phyloP scores from a whole-genome alignment of 768 basidiomycete species.

The Porphyrellus cyaneotinctus region DNA sequence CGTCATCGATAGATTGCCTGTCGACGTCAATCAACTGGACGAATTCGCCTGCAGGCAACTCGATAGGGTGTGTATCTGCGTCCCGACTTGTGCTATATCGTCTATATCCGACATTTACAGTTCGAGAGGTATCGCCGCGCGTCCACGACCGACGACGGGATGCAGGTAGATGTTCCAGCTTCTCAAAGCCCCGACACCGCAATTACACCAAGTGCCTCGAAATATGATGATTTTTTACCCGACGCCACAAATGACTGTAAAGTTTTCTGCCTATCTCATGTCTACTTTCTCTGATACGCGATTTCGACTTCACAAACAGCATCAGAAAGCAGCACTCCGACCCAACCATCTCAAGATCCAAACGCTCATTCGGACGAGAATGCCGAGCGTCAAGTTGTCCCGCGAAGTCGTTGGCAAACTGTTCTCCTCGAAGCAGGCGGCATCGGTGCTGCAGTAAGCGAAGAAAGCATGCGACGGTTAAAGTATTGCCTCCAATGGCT shows the following conservation, averaged over 20 bases:
- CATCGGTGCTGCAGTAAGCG: constrained; percentile 81
- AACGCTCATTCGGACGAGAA: constrained; percentile 16
- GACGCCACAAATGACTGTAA: constrained; percentile 7
- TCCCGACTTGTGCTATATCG: not conserved
- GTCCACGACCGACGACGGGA: constrained; percentile 31
- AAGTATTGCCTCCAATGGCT: constrained; percentile 88
- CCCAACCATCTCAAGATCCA: constrained; percentile 20
- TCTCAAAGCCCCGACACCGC: not conserved
- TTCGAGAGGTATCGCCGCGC: constrained; percentile 48
- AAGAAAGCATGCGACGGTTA: constrained; percentile 83
- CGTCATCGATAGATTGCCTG: constrained; percentile 75
- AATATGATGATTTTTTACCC: not conserved
- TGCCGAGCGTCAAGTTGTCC: constrained; percentile 50
- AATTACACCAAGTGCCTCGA: not conserved
- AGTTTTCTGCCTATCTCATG: constrained; percentile 4
- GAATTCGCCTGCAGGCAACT: constrained; percentile 88
- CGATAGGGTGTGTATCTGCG: constrained; percentile 55
- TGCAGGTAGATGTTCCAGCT: constrained; percentile 22
- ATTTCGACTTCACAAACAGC: not conserved
- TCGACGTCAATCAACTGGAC: constrained; percentile 69
- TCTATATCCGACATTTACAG: constrained; percentile 24
- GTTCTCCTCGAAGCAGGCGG: constrained; percentile 85
- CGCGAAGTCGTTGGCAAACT: constrained; percentile 82
- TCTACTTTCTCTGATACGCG: not conserved
- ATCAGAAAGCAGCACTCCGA: constrained; percentile 20